Conservation (phyloP, 352 stramenopile species). For the Phytophthora sansomeana region DNA sequence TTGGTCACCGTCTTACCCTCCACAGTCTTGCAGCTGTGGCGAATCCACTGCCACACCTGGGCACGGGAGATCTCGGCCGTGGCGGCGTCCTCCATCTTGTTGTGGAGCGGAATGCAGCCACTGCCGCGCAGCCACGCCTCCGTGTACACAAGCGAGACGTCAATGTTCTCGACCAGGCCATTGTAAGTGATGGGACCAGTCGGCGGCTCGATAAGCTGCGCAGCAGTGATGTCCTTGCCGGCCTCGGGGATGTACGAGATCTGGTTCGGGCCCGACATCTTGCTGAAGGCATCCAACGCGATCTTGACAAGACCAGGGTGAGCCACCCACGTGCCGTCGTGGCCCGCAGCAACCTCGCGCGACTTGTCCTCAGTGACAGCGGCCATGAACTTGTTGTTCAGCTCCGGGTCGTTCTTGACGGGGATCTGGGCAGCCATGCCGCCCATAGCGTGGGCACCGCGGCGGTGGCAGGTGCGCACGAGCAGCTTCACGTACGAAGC, state of each 20-base stretch:
- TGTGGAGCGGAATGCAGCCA: constrained; percentile 94
- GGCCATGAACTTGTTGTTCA: constrained; percentile 92
- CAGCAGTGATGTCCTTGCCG: constrained; percentile 62
- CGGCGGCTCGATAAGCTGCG: constrained; percentile 70
- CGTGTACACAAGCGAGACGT: constrained; percentile 94
- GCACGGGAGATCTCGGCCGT: constrained; percentile 95
- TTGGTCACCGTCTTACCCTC: constrained; percentile 79
- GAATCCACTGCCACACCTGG: constrained; percentile 95
- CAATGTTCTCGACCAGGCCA: constrained; percentile 91
- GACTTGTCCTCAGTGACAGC: constrained; percentile 93
- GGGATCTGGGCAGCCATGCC: constrained; percentile 98
- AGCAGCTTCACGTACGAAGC: constrained; percentile 95
- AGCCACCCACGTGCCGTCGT: constrained; percentile 97
- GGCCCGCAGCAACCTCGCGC: constrained; percentile 90
- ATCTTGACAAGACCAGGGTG: constrained; percentile 95
- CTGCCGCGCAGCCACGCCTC: constrained; percentile 95
- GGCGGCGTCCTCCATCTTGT: constrained; percentile 96
- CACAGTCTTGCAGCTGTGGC: constrained; percentile 70
- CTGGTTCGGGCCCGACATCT: constrained; percentile 95
- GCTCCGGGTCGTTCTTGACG: constrained; percentile 91
- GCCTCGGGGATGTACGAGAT: constrained; percentile 74
- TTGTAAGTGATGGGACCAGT: constrained; percentile 82
- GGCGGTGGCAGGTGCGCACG: constrained; percentile 95
- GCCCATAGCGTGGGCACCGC: constrained; percentile 96
- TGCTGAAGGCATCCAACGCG: constrained; percentile 94